These are phyloP conservation scores for Macrophomina pseudophaseolina DNA, from an alignment of 2,329 filamentous ascomycete species.

Conservation along the genomic window DNA sequence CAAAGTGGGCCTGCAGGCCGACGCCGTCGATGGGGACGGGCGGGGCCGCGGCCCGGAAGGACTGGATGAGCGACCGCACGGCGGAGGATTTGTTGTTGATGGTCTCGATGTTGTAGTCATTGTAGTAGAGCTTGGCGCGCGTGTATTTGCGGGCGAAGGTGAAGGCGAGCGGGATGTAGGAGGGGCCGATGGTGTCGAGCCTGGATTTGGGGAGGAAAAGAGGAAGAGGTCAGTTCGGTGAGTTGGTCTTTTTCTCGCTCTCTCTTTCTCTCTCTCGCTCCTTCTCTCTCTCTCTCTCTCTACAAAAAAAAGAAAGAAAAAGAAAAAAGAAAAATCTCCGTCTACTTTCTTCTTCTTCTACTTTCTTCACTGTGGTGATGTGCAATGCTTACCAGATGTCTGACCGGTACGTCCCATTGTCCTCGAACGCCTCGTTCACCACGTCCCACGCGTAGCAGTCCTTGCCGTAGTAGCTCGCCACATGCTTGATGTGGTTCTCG, in stretches of 20 bases:
- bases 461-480: slow-evolving; percentile 57
- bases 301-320: no score
- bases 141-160: slow-evolving; percentile 57
- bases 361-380: neutral
- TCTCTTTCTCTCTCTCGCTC: neutral
- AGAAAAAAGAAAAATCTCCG: no score
- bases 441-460: slow-evolving; percentile 66
- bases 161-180: slow-evolving; percentile 64
- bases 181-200: slow-evolving; percentile 14
- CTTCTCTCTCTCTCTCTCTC: neutral
- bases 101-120: slow-evolving; percentile 63
- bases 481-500: slow-evolving; percentile 65
- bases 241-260: neutral
- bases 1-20: slow-evolving; percentile 66
- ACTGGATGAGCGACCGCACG: slow-evolving; percentile 43
- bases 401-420: slow-evolving; percentile 60
- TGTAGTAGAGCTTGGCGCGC: slow-evolving; percentile 66
- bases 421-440: slow-evolving; percentile 66
- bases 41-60: slow-evolving; percentile 38
- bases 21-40: slow-evolving; percentile 62
- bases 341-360: neutral
- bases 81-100: slow-evolving; percentile 53
- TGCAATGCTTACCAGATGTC: slow-evolving; percentile 54
- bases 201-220: neutral
- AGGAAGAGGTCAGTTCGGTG: neutral